Conservation (phyloP, 2,329 filamentous ascomycete species). For the Aspergillus sp. region DNA sequence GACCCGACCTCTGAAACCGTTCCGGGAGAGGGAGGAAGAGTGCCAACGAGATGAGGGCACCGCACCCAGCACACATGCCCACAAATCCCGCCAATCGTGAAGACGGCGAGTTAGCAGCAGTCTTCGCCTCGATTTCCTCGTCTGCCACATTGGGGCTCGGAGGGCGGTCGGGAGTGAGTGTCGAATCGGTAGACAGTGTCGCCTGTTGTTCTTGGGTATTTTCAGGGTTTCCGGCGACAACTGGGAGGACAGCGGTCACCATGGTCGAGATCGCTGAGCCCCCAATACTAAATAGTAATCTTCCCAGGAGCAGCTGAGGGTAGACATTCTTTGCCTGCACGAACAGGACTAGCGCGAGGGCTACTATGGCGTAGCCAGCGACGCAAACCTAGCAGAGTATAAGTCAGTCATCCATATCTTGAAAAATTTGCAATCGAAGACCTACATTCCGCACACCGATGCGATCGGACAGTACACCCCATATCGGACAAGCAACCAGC, state of each 20-base stretch:
- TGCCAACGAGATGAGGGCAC: conserved; percentile 72
- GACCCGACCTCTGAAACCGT: conserved; percentile 63
- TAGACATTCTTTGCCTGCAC: conserved; percentile 84
- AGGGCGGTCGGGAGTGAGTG: conserved; percentile 47
- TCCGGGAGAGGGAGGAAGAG: conserved; percentile 84
- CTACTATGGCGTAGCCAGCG: conserved; percentile 74
- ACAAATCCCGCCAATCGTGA: conserved; percentile 76
- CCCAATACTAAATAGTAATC: conserved; percentile 81
- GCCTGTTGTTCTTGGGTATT: conserved; percentile 39
- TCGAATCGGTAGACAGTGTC: conserved; percentile 52
- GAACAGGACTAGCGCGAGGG: conserved; percentile 65
- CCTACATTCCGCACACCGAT: conserved; percentile 42
- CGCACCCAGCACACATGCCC: conserved; percentile 84
- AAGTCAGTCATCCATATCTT: conserved; percentile 3
- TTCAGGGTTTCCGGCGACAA: conserved; percentile 44
- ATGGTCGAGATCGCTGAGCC: conserved; percentile 94
- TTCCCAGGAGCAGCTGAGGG: conserved; percentile 74
- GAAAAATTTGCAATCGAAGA: neutral
- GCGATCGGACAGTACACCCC: conserved; percentile 44
- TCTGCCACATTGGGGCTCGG: conserved; percentile 4
- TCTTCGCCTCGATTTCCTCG: conserved; percentile 2
- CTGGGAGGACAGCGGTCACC: conserved; percentile 90
- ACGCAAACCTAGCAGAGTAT: conserved; percentile 44
- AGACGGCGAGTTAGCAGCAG: conserved; percentile 35
- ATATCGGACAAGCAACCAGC: conserved; percentile 41